Base-by-base conservation (phyloP, 2,329 filamentous ascomycete species). In the Knoxdaviesia capensis region DNA sequence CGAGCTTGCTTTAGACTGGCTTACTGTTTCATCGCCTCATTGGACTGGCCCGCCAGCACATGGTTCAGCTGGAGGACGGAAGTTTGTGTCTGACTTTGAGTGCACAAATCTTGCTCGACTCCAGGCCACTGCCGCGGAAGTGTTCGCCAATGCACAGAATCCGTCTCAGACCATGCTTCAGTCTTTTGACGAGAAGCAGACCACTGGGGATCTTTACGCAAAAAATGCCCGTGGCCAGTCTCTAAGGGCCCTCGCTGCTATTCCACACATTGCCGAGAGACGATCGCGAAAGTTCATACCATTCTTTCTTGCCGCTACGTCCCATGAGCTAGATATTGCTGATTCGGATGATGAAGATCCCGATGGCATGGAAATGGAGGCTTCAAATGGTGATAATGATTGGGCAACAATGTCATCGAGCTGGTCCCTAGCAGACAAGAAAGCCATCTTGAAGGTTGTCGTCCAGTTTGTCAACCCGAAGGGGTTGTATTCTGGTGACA, bases 401-500 rank as follows among this genome's bases (percentile, higher is more conserved):
- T 20, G 20, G 20, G 20, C 20, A 63, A 45, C 58, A 60, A 28
- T 46, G 47, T 30, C 54, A 61, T 57, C 57, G 30, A 61, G 66
- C 43, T 90, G 84, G 81, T 71, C 72, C 28, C 64, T 85, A 44
- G 75, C 75, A 45, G 90, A 98, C 54, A 80, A 88, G 48, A 88
- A 94, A 54, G 71, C 78, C 1, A 75, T 94, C 53, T 67, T 98
- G 33, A 69, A 69, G 1, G 66, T 98, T 5, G 86, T 98, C 53
- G 72, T 81, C 0, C 76, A 86, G 47, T 96, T 96, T 53, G 64
- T 70, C 40, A 98, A 98, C 53, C 85, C 90, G 0, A 81, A 70
- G 51, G 85, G 86, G 1, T 63, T 98, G 4, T 96, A 77, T 57
- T 80, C 76, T 52, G 72, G 80, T 32, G 65, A 74, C 7, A 77